Percentiles rank a stretch among this genome's conserved stretches.
These are phyloP conservation scores for Escallonia rubra DNA, from an alignment of 129 eudicot genomes.

Conservation along the genomic window DNA sequence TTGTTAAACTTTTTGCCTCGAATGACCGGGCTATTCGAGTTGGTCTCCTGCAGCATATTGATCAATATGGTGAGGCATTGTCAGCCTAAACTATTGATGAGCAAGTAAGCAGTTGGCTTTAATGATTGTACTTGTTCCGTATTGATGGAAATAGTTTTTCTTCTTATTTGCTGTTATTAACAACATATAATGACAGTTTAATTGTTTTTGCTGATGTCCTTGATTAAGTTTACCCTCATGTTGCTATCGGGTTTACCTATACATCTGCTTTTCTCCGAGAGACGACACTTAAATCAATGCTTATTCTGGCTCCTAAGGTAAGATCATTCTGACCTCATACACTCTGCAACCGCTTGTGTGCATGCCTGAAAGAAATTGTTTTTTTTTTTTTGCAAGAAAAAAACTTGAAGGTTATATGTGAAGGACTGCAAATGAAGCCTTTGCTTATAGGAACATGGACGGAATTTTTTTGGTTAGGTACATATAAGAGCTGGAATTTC, in stretches of 20 bases:
- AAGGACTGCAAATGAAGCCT: no score
- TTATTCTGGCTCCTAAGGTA: constrained; percentile 97
- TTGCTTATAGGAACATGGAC: no score
- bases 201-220: constrained; percentile 11
- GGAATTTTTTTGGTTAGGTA: no score
- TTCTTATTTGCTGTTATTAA: no score
- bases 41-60: constrained; percentile 90
- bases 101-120: constrained; percentile 47
- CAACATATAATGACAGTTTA: no score
- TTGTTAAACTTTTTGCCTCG: constrained; percentile 83
- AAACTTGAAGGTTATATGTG: no score
- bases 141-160: no score
- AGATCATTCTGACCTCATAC: no score
- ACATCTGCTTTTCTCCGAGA: constrained; percentile 95
- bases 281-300: constrained; percentile 94
- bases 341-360: no score
- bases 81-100: constrained; percentile 89
- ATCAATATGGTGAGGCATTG: constrained; percentile 88
- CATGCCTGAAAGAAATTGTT: no score
- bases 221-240: constrained; percentile 81
- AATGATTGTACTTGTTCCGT: not conserved
- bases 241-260: constrained; percentile 89
- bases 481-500: no score
- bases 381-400: no score
- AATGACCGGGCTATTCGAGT: constrained; percentile 95